Evolutionary conservation across 768 basidiomycete species (phyloP).

Genomic region (Trametopsis cervina): DNA sequence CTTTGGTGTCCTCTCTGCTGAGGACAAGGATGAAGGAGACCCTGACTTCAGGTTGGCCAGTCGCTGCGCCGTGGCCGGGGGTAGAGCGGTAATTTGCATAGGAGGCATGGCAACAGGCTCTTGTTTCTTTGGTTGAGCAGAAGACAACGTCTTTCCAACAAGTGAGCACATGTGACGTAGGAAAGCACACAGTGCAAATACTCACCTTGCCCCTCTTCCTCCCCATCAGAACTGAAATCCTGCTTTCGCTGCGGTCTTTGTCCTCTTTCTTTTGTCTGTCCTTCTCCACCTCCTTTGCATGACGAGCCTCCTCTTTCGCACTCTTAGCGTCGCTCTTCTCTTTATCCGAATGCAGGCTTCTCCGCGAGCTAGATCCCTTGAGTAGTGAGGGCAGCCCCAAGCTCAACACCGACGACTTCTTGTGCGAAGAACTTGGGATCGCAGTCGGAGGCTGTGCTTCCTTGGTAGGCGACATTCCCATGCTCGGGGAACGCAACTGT

Average conservation of each 20-base stretch:
- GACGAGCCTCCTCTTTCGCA: constrained; percentile 56
- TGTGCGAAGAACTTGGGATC: constrained; percentile 54
- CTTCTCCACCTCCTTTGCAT: constrained; percentile 42
- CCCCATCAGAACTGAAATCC: constrained; percentile 83
- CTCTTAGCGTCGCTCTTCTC: constrained; percentile 35
- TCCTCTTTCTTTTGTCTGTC: constrained; percentile 63
- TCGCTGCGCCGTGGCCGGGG: constrained; percentile 74
- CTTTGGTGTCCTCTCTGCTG: constrained; percentile 31
- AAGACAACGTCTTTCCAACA: constrained; percentile 65
- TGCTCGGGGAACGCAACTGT: constrained; percentile 37
- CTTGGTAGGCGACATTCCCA: constrained; percentile 39
- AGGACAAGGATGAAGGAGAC: constrained; percentile 38
- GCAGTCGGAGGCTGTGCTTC: constrained; percentile 49
- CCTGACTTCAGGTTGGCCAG: constrained; percentile 73
- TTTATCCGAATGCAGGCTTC: constrained; percentile 65
- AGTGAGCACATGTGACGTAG: constrained; percentile 1
- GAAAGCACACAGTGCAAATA: constrained; percentile 7
- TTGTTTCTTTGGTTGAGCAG: constrained; percentile 70
- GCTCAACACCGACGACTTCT: constrained; percentile 79
- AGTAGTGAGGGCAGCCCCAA: constrained; percentile 76
- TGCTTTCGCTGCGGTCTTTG: constrained; percentile 84
- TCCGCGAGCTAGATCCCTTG: constrained; percentile 75
- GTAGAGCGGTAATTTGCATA: constrained; percentile 83
- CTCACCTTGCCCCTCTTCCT: constrained; percentile 87
- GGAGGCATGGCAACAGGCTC: constrained; percentile 73